phyloP scores from a whole-genome alignment of 495 filamentous ascomycete genomes.

The Podospora pseudopauciseta region DNA sequence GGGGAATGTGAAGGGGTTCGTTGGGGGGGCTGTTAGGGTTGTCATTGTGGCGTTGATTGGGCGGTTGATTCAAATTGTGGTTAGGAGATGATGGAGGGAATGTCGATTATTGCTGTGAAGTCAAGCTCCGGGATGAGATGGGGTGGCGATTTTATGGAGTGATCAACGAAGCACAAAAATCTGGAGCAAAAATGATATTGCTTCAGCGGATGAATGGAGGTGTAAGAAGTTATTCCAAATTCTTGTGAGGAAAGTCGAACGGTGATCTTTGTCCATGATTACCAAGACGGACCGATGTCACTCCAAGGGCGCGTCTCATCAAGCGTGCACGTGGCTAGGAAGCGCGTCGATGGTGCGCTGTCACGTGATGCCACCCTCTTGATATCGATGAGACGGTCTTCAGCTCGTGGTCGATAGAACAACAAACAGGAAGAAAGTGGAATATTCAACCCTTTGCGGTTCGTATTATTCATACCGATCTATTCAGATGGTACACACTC shows the following conservation, averaged over 20 bases:
- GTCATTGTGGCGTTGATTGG: background rate
- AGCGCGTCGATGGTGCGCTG: conserved; percentile 23
- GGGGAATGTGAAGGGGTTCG: background rate
- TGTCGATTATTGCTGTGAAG: no score
- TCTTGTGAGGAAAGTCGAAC: background rate
- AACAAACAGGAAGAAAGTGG: background rate
- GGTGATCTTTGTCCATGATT: background rate
- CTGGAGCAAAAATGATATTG: background rate
- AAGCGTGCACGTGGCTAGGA: background rate
- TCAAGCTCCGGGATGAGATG: background rate
- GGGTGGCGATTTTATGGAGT: background rate
- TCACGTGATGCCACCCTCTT: conserved; percentile 19
- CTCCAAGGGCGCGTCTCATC: conserved; percentile 23
- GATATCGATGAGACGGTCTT: background rate
- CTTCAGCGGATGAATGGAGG: background rate
- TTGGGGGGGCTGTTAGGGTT: background rate
- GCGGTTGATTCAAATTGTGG: background rate
- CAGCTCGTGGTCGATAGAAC: background rate
- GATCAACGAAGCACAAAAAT: background rate
- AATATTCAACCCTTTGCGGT: no score
- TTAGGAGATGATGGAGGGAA: no score
- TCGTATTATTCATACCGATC: no score
- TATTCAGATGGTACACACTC: no score
- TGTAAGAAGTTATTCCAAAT: background rate
- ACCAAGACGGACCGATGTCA: conserved; percentile 16